phyloP scores from a whole-genome alignment of 1,284 basidiomycete genomes.

The Athelia psychrophila region DNA sequence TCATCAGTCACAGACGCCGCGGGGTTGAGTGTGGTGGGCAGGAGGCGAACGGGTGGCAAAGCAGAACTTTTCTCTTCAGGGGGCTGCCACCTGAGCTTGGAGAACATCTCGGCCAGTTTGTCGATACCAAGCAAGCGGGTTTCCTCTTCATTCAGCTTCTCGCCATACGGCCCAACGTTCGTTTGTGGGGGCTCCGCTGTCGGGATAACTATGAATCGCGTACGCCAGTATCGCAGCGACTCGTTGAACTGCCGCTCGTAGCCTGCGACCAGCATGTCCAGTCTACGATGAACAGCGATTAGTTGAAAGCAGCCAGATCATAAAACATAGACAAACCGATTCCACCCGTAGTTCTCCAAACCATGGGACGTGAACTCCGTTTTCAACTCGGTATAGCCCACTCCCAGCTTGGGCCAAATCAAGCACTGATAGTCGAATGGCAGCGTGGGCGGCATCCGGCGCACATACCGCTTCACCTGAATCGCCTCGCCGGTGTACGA shows the following conservation, averaged over 20 bases:
- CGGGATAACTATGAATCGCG: constrained; percentile 93
- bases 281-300: constrained; percentile 30
- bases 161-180: constrained; percentile 58
- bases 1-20: constrained; percentile 78
- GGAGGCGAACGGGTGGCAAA: constrained; percentile 60
- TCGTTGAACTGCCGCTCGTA: constrained; percentile 82
- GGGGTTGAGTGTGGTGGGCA: constrained; percentile 82
- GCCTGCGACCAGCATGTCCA: constrained; percentile 84
- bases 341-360: constrained; percentile 81
- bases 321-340: constrained; percentile 57
- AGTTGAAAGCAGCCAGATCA: too few species aligned
- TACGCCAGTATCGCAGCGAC: constrained; percentile 89
- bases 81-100: constrained; percentile 73
- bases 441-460: constrained; percentile 63
- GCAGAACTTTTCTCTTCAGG: constrained; percentile 55
- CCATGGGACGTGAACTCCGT: constrained; percentile 80
- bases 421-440: constrained; percentile 83
- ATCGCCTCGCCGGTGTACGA: constrained; percentile 86
- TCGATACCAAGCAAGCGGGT: constrained; percentile 87
- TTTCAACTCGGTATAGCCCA: constrained; percentile 79
- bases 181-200: constrained; percentile 64
- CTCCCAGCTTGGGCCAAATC: constrained; percentile 90
- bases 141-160: constrained; percentile 83
- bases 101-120: constrained; percentile 87
- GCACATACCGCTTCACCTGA: constrained; percentile 85